A percentile compares a stretch with the other conserved stretches of the same genome.
Conservation (phyloP, 1,284 basidiomycete genomes). For the Microstroma glucosiphilum region DNA sequence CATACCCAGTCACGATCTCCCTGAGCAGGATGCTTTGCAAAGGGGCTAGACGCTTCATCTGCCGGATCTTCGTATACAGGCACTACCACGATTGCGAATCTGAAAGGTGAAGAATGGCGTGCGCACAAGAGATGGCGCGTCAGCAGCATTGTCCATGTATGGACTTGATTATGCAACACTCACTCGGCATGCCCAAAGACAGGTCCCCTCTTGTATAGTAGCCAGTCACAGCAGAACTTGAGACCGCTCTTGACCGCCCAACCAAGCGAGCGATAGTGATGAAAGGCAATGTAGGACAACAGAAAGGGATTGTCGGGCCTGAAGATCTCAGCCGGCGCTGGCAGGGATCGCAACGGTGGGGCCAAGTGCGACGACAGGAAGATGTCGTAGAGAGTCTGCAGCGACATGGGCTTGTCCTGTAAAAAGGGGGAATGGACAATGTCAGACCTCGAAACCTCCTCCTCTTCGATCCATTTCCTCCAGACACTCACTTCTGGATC, state of each 20-base stretch:
- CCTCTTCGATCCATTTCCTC: not conserved
- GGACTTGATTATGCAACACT: conserved; percentile 41
- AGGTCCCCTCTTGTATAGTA: conserved; percentile 89
- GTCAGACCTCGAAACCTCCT: not conserved
- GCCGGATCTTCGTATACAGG: conserved; percentile 78
- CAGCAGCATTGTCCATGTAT: not conserved
- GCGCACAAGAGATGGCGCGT: not conserved
- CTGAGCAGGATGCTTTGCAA: conserved; percentile 29
- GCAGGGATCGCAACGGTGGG: not conserved
- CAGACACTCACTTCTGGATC: conserved; percentile 14
- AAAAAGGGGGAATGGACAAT: not conserved
- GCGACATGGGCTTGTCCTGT: conserved; percentile 7
- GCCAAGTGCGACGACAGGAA: conserved; percentile 11
- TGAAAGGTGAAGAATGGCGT: conserved; percentile 44
- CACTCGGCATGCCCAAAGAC: conserved; percentile 94
- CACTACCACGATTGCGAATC: conserved; percentile 80
- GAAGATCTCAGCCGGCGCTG: not conserved
- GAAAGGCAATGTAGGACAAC: conserved; percentile 81
- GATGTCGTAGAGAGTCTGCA: conserved; percentile 14
- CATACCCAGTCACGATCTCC: conserved; percentile 75
- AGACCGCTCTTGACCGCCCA: conserved; percentile 94
- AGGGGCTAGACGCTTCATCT: conserved; percentile 57
- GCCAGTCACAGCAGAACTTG: conserved; percentile 94
- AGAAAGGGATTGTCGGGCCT: conserved; percentile 81
- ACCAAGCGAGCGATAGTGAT: conserved; percentile 93